Conservation (phyloP, 805 yeast species). For the Vanderwaltozyma yarrowii region DNA sequence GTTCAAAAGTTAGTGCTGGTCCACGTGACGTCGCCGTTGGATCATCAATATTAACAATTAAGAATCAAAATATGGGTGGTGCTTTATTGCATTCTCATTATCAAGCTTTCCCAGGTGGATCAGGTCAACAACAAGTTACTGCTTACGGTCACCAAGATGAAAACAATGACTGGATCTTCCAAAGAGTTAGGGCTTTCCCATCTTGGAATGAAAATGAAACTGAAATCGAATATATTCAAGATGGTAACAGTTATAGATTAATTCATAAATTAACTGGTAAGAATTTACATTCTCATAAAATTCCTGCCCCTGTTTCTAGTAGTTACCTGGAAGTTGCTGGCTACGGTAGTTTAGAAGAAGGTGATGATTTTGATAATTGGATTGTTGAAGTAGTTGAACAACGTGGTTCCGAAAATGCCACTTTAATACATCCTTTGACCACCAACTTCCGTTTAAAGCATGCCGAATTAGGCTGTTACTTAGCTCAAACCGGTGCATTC, state of each 20-base stretch:
- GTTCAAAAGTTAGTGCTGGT: conserved; percentile 54
- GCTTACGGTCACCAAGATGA: conserved; percentile 82
- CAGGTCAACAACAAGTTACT: conserved; percentile 89
- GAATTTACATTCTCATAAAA: conserved; percentile 76
- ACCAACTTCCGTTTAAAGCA: conserved; percentile 62
- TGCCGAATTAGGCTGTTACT: conserved; percentile 57
- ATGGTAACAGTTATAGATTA: conserved; percentile 62
- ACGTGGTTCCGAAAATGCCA: conserved; percentile 30
- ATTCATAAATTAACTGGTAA: conserved; percentile 61
- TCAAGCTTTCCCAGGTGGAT: conserved; percentile 85
- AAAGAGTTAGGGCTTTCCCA: conserved; percentile 40
- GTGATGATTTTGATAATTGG: conserved; percentile 88
- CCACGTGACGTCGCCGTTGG: conserved; percentile 66
- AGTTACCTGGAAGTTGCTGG: conserved; percentile 76
- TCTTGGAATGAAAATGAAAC: conserved; percentile 15
- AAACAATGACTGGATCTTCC: conserved; percentile 74
- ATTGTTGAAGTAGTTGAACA: conserved; percentile 69
- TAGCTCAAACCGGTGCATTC: conserved; percentile 58
- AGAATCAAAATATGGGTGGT: conserved; percentile 62
- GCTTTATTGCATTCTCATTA: conserved; percentile 80
- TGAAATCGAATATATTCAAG: conserved; percentile 33
- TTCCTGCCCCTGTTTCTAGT: conserved; percentile 67
- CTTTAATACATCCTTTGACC: conserved; percentile 59
- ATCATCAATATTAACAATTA: conserved; percentile 37
- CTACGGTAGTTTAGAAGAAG: conserved; percentile 59